Evolutionary conservation across 2,329 filamentous ascomycete species (phyloP).

Genomic region (Colletotrichum paranaense): DNA sequence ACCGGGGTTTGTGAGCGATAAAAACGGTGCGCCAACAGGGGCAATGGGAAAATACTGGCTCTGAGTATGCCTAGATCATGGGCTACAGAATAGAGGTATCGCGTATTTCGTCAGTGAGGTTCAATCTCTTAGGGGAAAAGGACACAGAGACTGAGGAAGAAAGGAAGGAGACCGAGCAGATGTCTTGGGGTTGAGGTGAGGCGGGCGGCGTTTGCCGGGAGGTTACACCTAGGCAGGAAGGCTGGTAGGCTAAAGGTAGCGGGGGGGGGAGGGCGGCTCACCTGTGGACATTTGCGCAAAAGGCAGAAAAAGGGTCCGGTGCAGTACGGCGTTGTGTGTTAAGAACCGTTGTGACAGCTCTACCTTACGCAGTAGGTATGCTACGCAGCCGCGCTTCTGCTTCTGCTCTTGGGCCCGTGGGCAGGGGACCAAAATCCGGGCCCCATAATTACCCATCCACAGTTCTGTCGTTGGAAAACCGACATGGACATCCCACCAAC

Average conservation of each 20-base stretch:
- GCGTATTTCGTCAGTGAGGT: background rate
- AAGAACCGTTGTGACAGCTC: constrained; percentile 30
- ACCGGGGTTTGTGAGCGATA: constrained; percentile 26
- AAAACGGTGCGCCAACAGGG: background rate
- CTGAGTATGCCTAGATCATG: background rate
- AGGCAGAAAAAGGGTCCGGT: constrained; percentile 29
- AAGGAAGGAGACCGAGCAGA: background rate
- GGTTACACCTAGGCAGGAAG: background rate
- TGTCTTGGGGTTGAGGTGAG: background rate
- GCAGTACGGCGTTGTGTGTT: constrained; percentile 2
- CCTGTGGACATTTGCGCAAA: constrained; percentile 8
- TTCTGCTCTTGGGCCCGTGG: background rate
- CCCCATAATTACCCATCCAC: background rate
- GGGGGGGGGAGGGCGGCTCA: constrained; percentile 18
- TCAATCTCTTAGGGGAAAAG: background rate
- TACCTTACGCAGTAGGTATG: background rate
- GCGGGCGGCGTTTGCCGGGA: background rate
- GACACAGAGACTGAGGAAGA: background rate
- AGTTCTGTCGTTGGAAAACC: background rate
- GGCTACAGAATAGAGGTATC: background rate
- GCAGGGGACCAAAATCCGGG: constrained; percentile 18
- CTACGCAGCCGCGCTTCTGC: background rate
- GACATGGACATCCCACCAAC: constrained; percentile 27
- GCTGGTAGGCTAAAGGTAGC: constrained; percentile 2
- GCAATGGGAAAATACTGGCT: background rate